phyloP scores from a whole-genome alignment of 805 yeast species.

The Yarrowia yakushimensis region DNA sequence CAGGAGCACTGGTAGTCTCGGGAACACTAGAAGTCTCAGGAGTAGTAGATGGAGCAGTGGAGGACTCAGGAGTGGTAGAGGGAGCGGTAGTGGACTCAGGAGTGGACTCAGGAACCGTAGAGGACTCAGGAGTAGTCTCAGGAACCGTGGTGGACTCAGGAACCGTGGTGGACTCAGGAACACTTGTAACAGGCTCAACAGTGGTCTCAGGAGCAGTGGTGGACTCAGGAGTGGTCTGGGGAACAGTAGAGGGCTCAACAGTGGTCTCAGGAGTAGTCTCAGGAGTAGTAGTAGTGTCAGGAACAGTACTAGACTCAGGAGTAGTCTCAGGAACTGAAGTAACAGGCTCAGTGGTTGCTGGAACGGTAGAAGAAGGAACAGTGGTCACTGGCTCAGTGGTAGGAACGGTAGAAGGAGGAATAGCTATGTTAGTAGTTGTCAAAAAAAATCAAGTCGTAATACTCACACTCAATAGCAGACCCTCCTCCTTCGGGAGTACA shows the following conservation, averaged over 20 bases:
- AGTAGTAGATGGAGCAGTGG: neutral
- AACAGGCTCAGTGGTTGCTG: neutral
- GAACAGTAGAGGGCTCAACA: neutral
- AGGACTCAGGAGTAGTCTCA: neutral
- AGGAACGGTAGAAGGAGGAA: neutral
- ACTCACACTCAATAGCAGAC: neutral
- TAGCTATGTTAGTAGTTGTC: slow-evolving; percentile 5
- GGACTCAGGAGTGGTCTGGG: neutral
- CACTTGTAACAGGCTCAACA: too few species aligned
- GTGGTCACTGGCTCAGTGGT: neutral
- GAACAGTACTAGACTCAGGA: neutral
- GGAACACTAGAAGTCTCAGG: neutral
- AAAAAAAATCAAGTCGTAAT: too few species aligned
- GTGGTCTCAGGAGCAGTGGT: too few species aligned
- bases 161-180: neutral
- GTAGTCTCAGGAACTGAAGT: neutral
- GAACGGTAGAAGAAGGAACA: neutral
- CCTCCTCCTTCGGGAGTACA: neutral
- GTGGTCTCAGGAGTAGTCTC: neutral
- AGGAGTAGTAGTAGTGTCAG: neutral
- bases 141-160: neutral
- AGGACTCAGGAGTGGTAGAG: too few species aligned
- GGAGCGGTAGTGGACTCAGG: neutral
- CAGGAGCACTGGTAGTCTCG: too few species aligned
- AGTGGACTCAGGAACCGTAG: neutral